phyloP scores from a whole-genome alignment of 1,284 basidiomycete genomes.

The Ganoderma lucidum region DNA sequence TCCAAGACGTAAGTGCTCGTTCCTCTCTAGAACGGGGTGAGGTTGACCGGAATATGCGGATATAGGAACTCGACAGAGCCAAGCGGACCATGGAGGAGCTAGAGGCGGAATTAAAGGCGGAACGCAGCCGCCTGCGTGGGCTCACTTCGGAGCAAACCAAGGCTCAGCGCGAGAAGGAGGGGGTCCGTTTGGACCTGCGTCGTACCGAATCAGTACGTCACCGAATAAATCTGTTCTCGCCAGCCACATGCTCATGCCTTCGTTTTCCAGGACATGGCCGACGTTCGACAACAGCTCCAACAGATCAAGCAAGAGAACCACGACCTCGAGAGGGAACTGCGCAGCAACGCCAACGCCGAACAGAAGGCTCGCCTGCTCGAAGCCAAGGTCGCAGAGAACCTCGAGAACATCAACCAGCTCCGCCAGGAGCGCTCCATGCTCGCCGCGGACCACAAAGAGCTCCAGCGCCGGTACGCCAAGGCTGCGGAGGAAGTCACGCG shows the following conservation, averaged over 20 bases:
- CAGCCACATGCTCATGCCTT: background rate
- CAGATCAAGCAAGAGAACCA: slow-evolving; percentile 73
- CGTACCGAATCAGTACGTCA: slow-evolving; percentile 70
- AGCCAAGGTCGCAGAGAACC: slow-evolving; percentile 68
- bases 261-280: slow-evolving; percentile 71
- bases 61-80: slow-evolving; percentile 74
- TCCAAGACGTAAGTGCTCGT: slow-evolving; percentile 58
- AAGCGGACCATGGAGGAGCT: slow-evolving; percentile 70
- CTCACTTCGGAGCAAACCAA: slow-evolving; percentile 69
- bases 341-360: slow-evolving; percentile 70
- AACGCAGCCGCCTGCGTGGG: slow-evolving; percentile 68
- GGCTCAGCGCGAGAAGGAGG: slow-evolving; percentile 67
- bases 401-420: slow-evolving; percentile 71
- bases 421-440: slow-evolving; percentile 77
- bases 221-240: no score
- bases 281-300: slow-evolving; percentile 72
- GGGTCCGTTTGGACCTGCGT: slow-evolving; percentile 65
- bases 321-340: slow-evolving; percentile 71
- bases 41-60: background rate
- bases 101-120: slow-evolving; percentile 70
- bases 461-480: slow-evolving; percentile 71
- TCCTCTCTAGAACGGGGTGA: no score
- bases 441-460: slow-evolving; percentile 69
- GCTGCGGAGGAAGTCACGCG: slow-evolving; percentile 71
- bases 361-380: slow-evolving; percentile 75